Evolutionary conservation across 108 stramenopile genomes (phyloP).

Genomic region (Fistulifera solaris): DNA sequence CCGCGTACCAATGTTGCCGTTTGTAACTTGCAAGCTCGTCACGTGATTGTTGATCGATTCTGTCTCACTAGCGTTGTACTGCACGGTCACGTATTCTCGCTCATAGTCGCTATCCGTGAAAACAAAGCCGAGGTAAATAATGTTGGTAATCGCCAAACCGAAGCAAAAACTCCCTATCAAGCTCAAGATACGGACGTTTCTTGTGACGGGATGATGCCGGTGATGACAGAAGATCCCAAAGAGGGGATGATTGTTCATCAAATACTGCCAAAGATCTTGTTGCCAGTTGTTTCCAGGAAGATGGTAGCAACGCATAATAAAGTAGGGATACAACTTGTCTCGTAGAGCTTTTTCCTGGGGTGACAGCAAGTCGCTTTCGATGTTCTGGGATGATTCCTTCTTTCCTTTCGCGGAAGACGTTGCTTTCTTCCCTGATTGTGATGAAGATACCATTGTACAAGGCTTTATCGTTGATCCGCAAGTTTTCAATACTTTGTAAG

Average conservation of each 20-base stretch:
- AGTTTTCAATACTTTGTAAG: too few species aligned
- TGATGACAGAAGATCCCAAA: conserved; percentile 51
- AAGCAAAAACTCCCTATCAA: conserved; percentile 40
- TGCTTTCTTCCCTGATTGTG: conserved; percentile 53
- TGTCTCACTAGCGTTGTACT: background rate
- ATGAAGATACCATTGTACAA: conserved; percentile 36
- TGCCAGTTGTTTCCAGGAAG: conserved; percentile 31
- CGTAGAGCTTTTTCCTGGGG: too few species aligned
- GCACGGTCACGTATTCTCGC: background rate
- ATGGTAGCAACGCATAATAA: conserved; percentile 18
- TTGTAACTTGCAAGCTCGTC: conserved; percentile 24
- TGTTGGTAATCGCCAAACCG: conserved; percentile 53
- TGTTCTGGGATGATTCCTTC: too few species aligned
- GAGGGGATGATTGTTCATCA: conserved; percentile 54
- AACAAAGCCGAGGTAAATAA: conserved; percentile 32
- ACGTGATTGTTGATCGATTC: background rate
- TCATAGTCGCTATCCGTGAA: conserved; percentile 17
- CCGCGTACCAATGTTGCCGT: conserved; percentile 29
- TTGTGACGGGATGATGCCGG: conserved; percentile 33
- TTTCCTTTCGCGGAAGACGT: conserved; percentile 34
- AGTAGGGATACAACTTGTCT: too few species aligned
- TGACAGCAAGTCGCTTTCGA: too few species aligned
- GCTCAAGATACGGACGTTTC: conserved; percentile 30
- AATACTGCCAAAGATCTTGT: conserved; percentile 48
- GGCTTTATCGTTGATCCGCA: too few species aligned